A percentile compares a stretch with the other conserved stretches of the same genome.
phyloP scores from a whole-genome alignment of 140 eudicot genomes.

The Oenanthe javanica region DNA sequence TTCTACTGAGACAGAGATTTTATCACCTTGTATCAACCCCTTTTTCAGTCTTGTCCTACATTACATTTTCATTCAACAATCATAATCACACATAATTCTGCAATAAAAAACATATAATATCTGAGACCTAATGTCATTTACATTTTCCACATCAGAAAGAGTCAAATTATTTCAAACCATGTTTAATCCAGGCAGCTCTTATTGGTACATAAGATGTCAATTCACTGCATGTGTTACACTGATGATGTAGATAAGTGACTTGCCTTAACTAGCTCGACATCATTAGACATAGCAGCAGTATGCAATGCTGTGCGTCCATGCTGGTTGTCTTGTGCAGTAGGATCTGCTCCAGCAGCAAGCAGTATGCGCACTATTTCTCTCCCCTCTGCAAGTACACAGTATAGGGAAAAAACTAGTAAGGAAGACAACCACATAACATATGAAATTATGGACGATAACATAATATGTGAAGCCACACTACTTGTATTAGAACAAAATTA shows the following conservation, averaged over 20 bases:
- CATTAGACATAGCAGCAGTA: slow-evolving; percentile 92
- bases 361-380: slow-evolving; percentile 76
- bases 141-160: no score
- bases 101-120: no score
- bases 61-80: no score
- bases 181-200: neutral
- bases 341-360: slow-evolving; percentile 92
- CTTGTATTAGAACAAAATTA: neutral
- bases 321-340: slow-evolving; percentile 79
- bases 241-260: slow-evolving; percentile 11
- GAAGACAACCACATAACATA: neutral
- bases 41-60: no score
- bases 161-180: no score
- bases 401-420: neutral
- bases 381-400: slow-evolving; percentile 50
- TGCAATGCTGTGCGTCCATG: slow-evolving; percentile 87
- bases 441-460: slow-evolving; percentile 1
- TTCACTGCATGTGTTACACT: neutral
- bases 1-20: no score
- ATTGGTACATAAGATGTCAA: neutral
- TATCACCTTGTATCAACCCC: no score
- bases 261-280: slow-evolving; percentile 90
- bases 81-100: no score
- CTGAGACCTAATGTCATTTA: no score
- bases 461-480: slow-evolving; percentile 2